Evolutionary conservation across 2,329 filamentous ascomycete genomes (phyloP).

Genomic region (Colletotrichum theobromicola): DNA sequence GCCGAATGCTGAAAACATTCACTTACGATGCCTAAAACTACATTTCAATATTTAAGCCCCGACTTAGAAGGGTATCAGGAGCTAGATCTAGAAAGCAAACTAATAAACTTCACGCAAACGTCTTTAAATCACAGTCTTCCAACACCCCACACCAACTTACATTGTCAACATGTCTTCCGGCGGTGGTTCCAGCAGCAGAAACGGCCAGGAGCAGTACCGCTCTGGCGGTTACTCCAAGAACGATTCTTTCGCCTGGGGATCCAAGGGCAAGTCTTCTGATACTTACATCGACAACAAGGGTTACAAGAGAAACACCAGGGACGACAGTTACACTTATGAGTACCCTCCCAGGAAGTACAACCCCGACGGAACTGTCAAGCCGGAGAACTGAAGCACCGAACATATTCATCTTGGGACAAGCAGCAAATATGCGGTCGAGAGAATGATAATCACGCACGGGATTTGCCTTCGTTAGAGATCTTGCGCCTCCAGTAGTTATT

Average conservation of each 20-base stretch:
- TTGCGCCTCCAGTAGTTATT: not conserved
- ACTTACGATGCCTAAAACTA: not conserved
- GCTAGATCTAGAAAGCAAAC: not conserved
- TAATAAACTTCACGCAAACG: not conserved
- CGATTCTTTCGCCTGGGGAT: not conserved
- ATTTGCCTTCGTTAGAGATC: not conserved
- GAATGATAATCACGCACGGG: not conserved
- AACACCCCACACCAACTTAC: not conserved
- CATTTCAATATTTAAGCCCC: not conserved
- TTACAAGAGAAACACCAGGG: not conserved
- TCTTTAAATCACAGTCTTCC: not conserved
- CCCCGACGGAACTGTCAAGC: not conserved
- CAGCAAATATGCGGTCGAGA: not conserved
- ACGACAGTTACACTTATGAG: not conserved
- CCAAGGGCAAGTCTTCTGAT: not conserved
- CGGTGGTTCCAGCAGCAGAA: not conserved
- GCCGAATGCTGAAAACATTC: not conserved
- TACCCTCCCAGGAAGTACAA: not conserved
- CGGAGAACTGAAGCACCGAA: not conserved
- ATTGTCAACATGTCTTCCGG: not conserved
- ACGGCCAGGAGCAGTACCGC: not conserved
- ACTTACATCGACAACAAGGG: not conserved
- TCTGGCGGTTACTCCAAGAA: not conserved
- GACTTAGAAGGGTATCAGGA: not conserved
- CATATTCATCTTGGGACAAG: not conserved